Base-by-base conservation (phyloP, 2,329 filamentous ascomycete species). In the Arachnomyces sp. region DNA sequence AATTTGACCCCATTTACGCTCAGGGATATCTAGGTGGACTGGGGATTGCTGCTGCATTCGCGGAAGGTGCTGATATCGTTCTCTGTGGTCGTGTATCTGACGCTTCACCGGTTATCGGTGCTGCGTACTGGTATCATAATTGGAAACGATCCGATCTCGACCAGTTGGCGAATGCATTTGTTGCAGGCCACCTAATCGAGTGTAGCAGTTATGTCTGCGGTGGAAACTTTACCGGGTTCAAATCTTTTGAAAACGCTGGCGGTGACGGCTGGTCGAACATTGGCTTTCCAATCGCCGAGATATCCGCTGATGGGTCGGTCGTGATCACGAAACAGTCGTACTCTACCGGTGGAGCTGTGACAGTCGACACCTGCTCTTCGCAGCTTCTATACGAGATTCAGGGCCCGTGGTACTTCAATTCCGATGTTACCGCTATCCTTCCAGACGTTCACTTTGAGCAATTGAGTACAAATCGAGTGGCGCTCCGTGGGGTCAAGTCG, bases 331-430 rank as follows among this genome's bases (percentile, higher is more conserved):
- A 69, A 46, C 65, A 70, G 38, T 53, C 59, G 6, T 53, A 57
- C 42, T 51, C 57, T 6, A 53, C 51, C 1, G 63, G 62, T 2
- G 68, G 70, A n/a, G 47, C 58, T 2, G 60, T 70, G 13, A 66
- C 61, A 1, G 65, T 69, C 6, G 68, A 75, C 39, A 77, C 73
- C 1, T 70, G 72, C 40, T 67, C 66, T 0, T 70, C 67, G 3
- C 74, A 77, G 44, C 57, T 76, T 2, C 49, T 77, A 2, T 77
- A 75, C 49, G 72, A 75, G 52, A 69, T 75, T 12, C 72, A 75
- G 47, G 73, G 73, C 4, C 70, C 69, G 1, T 70, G 67, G 62
- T 78, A 78, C 52, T 74, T 67, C 61, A 77, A 77, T 56, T 71
- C 68, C 0, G 75, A 78, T 45, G 74, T 77, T 21, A 75, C 69